phyloP scores from a whole-genome alignment of 2,329 filamentous ascomycete genomes.

The Pseudocercospora pini-densiflorae region DNA sequence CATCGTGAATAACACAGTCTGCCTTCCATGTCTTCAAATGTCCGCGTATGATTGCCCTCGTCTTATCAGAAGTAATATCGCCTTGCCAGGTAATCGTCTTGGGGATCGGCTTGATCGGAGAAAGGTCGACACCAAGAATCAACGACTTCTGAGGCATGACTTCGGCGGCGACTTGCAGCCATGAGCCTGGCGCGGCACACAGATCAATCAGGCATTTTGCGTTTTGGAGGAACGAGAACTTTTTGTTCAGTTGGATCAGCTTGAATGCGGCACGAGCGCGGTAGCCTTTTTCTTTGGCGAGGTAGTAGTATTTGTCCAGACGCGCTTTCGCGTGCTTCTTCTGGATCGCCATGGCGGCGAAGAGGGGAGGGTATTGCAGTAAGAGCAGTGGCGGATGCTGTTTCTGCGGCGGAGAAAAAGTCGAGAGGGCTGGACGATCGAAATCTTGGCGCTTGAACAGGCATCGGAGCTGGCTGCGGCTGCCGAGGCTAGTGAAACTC shows the following conservation, averaged over 20 bases:
- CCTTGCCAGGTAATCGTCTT: slow-evolving; percentile 94
- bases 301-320: slow-evolving; percentile 98
- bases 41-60: slow-evolving; percentile 82
- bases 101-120: slow-evolving; percentile 94
- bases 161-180: slow-evolving; percentile 96
- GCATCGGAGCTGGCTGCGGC: background rate
- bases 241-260: slow-evolving; percentile 97
- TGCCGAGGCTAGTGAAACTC: background rate
- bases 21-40: slow-evolving; percentile 97
- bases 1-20: slow-evolving; percentile 93
- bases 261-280: slow-evolving; percentile 96
- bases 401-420: background rate
- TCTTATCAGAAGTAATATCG: slow-evolving; percentile 98
- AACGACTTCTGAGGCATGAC: slow-evolving; percentile 89
- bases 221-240: slow-evolving; percentile 97
- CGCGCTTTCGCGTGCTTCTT: slow-evolving; percentile 99
- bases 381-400: background rate
- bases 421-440: background rate
- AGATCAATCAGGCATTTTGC: slow-evolving; percentile 96
- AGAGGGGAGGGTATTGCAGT: background rate
- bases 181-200: slow-evolving; percentile 94
- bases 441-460: slow-evolving; percentile 3
- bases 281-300: slow-evolving; percentile 98
- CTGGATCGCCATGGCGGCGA: slow-evolving; percentile 79
- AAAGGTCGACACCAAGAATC: slow-evolving; percentile 91